These are phyloP conservation scores for Geranomyces variabilis DNA, from an alignment of 192 early-diverging fungal species.

Conservation along the genomic window DNA sequence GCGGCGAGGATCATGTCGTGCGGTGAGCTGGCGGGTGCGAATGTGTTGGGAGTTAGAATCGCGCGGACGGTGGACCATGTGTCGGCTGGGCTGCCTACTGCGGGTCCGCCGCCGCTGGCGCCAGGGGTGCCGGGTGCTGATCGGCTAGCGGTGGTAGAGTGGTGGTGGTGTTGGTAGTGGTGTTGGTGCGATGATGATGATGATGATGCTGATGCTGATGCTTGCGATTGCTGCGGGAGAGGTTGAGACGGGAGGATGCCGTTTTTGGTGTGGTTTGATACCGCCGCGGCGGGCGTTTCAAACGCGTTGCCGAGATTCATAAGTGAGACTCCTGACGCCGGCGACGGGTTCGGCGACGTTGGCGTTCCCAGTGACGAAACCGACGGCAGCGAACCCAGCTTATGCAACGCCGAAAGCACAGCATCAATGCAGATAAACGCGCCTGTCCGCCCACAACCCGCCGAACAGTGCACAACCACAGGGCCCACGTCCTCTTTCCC, in stretches of 20 bases:
- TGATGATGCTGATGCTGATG: constrained; percentile 1
- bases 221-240: not conserved
- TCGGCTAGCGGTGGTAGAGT: not conserved
- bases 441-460: constrained; percentile 86
- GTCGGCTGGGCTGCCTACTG: not conserved
- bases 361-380: not conserved
- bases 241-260: not conserved
- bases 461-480: constrained; percentile 82
- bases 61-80: constrained; percentile 21
- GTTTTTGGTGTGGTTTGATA: too few species aligned
- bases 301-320: not conserved
- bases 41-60: constrained; percentile 22
- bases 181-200: too few species aligned
- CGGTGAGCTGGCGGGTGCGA: constrained; percentile 17
- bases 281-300: too few species aligned
- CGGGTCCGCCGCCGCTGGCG: not conserved
- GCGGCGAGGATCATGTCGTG: constrained; percentile 67
- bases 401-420: constrained; percentile 16
- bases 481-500: constrained; percentile 48
- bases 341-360: not conserved
- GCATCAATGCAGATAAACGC: constrained; percentile 77
- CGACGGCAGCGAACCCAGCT: not conserved
- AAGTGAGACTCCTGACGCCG: not conserved
- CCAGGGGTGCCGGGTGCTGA: not conserved
- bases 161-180: not conserved